phyloP scores from a whole-genome alignment of 257 asterid genomes.

The Datura wrightii region DNA sequence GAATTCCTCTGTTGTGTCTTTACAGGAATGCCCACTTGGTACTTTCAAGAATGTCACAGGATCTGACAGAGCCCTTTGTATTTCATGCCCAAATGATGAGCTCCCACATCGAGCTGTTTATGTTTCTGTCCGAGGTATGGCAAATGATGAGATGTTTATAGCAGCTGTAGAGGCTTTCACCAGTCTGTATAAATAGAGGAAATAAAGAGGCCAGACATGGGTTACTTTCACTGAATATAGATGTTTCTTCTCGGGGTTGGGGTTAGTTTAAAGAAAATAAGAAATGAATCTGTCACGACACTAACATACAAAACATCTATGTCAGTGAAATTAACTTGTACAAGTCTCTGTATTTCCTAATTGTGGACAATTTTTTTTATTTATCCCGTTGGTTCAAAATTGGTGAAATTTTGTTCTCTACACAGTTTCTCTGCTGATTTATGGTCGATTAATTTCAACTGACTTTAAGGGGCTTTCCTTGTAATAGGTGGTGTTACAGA shows the following conservation, averaged over 20 bases:
- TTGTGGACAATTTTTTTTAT: neutral
- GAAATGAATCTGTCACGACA: neutral
- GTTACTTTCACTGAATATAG: slow-evolving; percentile 1
- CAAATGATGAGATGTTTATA: slow-evolving; percentile 23
- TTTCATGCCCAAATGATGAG: slow-evolving; percentile 73
- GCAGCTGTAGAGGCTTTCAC: slow-evolving; percentile 15
- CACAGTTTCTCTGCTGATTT: neutral
- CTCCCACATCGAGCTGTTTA: slow-evolving; percentile 91
- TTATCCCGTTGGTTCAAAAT: neutral
- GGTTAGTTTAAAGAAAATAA: neutral
- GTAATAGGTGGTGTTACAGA: slow-evolving; percentile 88
- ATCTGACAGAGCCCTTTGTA: slow-evolving; percentile 80
- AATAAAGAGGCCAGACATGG: slow-evolving; percentile 16
- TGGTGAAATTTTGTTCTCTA: neutral
- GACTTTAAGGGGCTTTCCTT: slow-evolving; percentile 34
- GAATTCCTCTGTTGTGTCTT: slow-evolving; percentile 34
- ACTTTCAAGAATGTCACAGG: slow-evolving; percentile 93
- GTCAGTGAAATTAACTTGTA: slow-evolving; percentile 10
- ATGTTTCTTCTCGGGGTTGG: neutral
- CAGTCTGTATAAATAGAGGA: neutral
- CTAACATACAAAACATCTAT: neutral
- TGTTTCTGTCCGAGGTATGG: slow-evolving; percentile 77
- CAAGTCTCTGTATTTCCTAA: neutral
- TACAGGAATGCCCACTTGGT: slow-evolving; percentile 94
- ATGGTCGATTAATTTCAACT: neutral